Evolutionary conservation across 2,329 filamentous ascomycete species (phyloP), one percentile per base, ranked within the genome.

Genomic region (Calonectria pteridis): DNA sequence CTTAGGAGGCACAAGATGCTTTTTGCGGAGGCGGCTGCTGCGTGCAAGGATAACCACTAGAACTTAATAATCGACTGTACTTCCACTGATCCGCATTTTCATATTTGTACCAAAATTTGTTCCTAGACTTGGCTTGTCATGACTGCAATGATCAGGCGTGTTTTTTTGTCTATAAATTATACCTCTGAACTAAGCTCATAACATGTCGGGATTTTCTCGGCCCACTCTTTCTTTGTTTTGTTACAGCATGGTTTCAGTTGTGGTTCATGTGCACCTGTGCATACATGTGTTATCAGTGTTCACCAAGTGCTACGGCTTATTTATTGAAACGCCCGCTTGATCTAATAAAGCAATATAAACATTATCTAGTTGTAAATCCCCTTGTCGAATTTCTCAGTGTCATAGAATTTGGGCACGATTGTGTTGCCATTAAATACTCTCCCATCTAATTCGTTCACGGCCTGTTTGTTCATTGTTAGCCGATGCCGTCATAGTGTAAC

Each of bases 361-460:
- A 18, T 13, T 16, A 20, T 28, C 40, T 51, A 20, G 14, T 67
- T 37, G 75, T 90, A 91, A 26, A 91, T 83, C 0, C 93, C 93
- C 67, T 88, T 85, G 76, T 97, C 95, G 81, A 98, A 99, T 79
- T 91, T 94, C 55, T 96, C 95, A 7, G 88, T 88, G 80, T 97
- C 92, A 83, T 94, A 98, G 82, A 96, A 98, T 66, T 89, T 91
- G 0, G 96, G 94, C n/a, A 88, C 87, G 71, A 98, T 97, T 14
- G 89, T 88, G 82, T 98, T 98, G 6, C 94, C 96, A 77, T 95
- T 96, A 84, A 98, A 98, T 20, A 95, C 90, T 67, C 95, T 92
- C 20, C 95, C 95, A 80, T 98, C 92, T 50, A 98, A 90, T 14
- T 95, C 95, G 82, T 97, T 97, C 65, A 98, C 95, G 66, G 96